Conservation (phyloP, 2,329 filamentous ascomycete genomes). For the Cercospora zeina region DNA sequence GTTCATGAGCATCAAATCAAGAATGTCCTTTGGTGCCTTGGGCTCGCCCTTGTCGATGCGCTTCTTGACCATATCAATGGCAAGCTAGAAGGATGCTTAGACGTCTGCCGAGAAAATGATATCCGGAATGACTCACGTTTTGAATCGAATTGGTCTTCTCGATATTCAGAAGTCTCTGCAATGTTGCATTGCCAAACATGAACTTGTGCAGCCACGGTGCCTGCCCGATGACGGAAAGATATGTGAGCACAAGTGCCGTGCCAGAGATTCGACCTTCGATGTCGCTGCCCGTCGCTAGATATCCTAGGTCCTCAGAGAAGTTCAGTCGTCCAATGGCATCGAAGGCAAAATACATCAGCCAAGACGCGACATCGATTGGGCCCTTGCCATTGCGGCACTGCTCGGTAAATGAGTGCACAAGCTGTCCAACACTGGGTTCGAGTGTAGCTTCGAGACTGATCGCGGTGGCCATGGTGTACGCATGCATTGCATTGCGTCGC, state of each 20-base stretch:
- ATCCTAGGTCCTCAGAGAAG: constrained; percentile 21
- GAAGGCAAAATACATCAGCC: neutral
- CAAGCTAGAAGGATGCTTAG: neutral
- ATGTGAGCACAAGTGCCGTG: neutral
- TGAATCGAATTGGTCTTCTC: neutral
- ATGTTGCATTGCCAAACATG: neutral
- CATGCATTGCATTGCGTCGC: neutral
- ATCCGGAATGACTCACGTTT: neutral
- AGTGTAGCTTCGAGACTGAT: neutral
- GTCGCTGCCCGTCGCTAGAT: constrained; percentile 18
- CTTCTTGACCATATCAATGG: neutral
- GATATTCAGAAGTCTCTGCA: neutral
- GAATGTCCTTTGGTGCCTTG: neutral
- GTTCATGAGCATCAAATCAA: neutral
- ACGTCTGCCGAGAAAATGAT: neutral
- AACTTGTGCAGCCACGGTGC: constrained; percentile 1
- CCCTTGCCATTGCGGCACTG: neutral
- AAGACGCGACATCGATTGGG: neutral
- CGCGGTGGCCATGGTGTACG: neutral
- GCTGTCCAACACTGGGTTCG: neutral
- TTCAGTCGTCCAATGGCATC: constrained; percentile 8
- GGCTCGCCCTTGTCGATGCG: neutral
- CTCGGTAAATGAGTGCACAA: neutral
- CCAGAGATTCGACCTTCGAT: constrained; percentile 4
- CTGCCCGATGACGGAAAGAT: neutral